These are phyloP conservation scores for Colletotrichum agaves DNA, from an alignment of 2,329 filamentous ascomycete genomes.

Conservation along the genomic window DNA sequence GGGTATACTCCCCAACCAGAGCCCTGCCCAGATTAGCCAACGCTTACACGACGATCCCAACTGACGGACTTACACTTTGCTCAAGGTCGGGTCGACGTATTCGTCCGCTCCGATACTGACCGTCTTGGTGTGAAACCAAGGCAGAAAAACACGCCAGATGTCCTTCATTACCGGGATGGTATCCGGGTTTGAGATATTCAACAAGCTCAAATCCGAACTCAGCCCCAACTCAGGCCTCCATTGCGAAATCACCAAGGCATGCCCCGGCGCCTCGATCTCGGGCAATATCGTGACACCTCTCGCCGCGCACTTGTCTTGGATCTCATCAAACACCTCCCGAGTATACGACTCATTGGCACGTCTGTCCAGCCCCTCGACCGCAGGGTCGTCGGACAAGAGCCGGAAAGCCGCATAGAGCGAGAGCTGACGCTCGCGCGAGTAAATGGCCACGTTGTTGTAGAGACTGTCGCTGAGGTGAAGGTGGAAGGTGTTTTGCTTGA, in stretches of 20 bases:
- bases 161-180: conserved; percentile 61
- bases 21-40: background rate
- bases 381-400: conserved; percentile 59
- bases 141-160: conserved; percentile 63
- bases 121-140: conserved; percentile 65
- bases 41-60: fast-evolving
- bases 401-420: conserved; percentile 66
- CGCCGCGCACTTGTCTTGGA: conserved; percentile 62
- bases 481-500: conserved; percentile 70
- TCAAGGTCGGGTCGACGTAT: conserved; percentile 52
- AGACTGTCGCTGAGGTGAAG: conserved; percentile 68
- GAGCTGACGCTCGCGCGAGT: conserved; percentile 58
- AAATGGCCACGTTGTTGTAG: conserved; percentile 60
- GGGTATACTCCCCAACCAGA: conserved; percentile 60
- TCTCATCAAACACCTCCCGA: conserved; percentile 59
- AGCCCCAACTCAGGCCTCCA: conserved; percentile 68
- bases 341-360: conserved; percentile 66
- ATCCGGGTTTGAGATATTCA: conserved; percentile 57
- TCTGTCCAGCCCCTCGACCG: conserved; percentile 60
- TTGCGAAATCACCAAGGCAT: conserved; percentile 65
- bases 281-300: conserved; percentile 68
- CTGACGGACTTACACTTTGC: conserved; percentile 42
- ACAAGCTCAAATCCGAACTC: conserved; percentile 56
- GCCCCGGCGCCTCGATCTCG: conserved; percentile 69
- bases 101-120: conserved; percentile 68